Conservation (phyloP, 2,329 filamentous ascomycete species). For the Fusarium austroafricanum region DNA sequence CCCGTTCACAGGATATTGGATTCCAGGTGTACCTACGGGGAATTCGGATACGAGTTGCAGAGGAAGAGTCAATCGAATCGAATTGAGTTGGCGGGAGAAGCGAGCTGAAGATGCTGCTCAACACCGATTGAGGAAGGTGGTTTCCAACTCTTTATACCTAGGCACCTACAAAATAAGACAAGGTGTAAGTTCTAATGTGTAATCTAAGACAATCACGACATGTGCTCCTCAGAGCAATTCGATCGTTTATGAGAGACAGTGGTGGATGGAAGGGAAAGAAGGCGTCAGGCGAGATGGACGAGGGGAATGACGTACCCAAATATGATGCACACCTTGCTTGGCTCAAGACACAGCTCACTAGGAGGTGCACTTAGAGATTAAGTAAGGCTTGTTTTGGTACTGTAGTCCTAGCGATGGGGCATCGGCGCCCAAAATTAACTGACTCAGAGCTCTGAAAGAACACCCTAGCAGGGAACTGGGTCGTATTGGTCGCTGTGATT, state of each 20-base stretch:
- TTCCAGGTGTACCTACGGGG: not conserved
- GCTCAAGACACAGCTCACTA: slow-evolving; percentile 32
- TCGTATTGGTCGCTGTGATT: slow-evolving; percentile 14
- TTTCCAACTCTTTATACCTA: slow-evolving; percentile 15
- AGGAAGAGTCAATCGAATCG: slow-evolving; percentile 13
- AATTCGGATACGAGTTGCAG: slow-evolving; percentile 16
- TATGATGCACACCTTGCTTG: slow-evolving; percentile 9
- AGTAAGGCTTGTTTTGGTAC: slow-evolving; percentile 26
- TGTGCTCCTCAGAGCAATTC: slow-evolving; percentile 8
- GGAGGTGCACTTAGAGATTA: slow-evolving; percentile 30
- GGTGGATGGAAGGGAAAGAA: slow-evolving; percentile 15
- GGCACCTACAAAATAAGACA: not conserved
- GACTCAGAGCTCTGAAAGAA: slow-evolving; percentile 4
- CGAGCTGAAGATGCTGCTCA: slow-evolving; percentile 16
- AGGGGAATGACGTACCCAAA: slow-evolving; percentile 4
- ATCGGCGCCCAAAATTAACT: slow-evolving; percentile 14
- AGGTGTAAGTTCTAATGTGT: slow-evolving; percentile 25
- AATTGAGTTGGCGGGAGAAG: slow-evolving; percentile 23
- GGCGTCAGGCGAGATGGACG: slow-evolving; percentile 2
- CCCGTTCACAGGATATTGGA: not conserved
- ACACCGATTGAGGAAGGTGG: slow-evolving; percentile 4
- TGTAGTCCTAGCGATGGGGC: slow-evolving; percentile 17
- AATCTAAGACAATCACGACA: slow-evolving; percentile 24
- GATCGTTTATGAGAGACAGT: slow-evolving; percentile 13
- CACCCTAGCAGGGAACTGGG: slow-evolving; percentile 11